Evolutionary conservation across 164 flowering plant species (phyloP), one percentile per base, ranked within the genome.

Genomic region (Berberis vulgaris): DNA sequence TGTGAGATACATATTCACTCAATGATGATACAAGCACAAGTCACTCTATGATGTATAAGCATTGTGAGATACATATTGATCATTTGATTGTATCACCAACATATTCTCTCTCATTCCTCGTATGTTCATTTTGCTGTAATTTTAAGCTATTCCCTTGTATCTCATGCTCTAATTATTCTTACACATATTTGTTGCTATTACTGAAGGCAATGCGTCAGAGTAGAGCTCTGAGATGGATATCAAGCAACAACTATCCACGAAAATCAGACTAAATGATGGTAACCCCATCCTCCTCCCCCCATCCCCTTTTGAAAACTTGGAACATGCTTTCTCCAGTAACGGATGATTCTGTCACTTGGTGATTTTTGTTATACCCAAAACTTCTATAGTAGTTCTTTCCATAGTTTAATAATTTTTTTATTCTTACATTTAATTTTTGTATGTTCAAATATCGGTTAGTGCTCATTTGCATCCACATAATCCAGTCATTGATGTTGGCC

Each of bases 261-360:
- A 88, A 86, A 76, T 78, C 92, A 54, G 97, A 86, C 76, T 89
- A 88, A 62, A 58, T 88, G 47, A 67, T 93, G 88, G 93, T 89
- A 89, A 26, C 26, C 26, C 26, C 26, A 26, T 26, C 26, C 26
- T 0, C 26, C 40, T 43, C 58, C 6, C 53, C 65, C 53, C 39
- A n/a, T 62, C 13, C 45, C 38, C 5, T 26, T 60, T 41, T 46
- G 60, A 7, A n/a, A 5, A 11, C 10, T n/a, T 8, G 43, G 6
- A 2, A 49, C 60, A 46, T 41, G 42, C 47, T 54, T 44, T 68
- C 10, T n/a, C 50, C 57, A 9, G 12, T 57, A 46, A 3, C 13
- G 40, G 26, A 57, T 63, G 47, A 40, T 40, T 54, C 13, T 61
- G 3, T 54, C 3, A 6, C 7, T 7, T 7, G 42, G 41, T 26